Evolutionary conservation across 345 rosid species (phyloP), one percentile per base, ranked within the genome.

Genomic region (Nasturtium officinale): DNA sequence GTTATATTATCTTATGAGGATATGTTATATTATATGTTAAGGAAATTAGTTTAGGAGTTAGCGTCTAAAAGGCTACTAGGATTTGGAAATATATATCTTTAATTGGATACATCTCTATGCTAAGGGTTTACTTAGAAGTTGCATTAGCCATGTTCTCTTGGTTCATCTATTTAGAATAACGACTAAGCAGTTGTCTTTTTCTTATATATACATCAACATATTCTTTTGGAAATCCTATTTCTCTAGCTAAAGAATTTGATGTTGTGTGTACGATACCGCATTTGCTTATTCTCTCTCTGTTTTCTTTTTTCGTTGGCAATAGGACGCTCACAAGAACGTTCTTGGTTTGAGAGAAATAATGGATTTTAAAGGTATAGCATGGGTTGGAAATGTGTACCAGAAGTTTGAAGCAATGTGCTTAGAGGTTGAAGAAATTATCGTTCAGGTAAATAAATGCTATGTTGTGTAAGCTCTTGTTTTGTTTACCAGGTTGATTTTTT

Each of bases 351-450:
- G 59, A 26, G 61, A 32, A 21, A 1, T 7, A 40, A 89, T 90
- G 96, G 89, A 83, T 79, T 75, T 82, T 55, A 84, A 83, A 66
- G 92, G 96, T 51, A 78, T 88, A 69, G 73, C 79, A 18, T 90
- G 96, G 96, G 89, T 85, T 45, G 98, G 92, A 10, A 82, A 86
- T 77, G 82, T 83, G 42, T 92, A 86, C 74, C 84, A 86, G 82
- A 90, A 86, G 86, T 88, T 90, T 78, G 98, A 92, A 85, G 83
- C 90, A 59, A 77, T 90, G 90, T 92, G 90, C 80, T 83, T 90
- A 84, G 96, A 92, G 88, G 91, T 90, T 55, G 98, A 92, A 87
- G 98, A 92, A 64, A 78, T 83, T 71, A 83, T 92, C 72, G 85
- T 84, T 60, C 87, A 85, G 98, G 96, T 88, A 80, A 38, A 20